These are phyloP conservation scores for Glaciozyma martinii DNA, from an alignment of 768 basidiomycete genomes.

Conservation along the genomic window DNA sequence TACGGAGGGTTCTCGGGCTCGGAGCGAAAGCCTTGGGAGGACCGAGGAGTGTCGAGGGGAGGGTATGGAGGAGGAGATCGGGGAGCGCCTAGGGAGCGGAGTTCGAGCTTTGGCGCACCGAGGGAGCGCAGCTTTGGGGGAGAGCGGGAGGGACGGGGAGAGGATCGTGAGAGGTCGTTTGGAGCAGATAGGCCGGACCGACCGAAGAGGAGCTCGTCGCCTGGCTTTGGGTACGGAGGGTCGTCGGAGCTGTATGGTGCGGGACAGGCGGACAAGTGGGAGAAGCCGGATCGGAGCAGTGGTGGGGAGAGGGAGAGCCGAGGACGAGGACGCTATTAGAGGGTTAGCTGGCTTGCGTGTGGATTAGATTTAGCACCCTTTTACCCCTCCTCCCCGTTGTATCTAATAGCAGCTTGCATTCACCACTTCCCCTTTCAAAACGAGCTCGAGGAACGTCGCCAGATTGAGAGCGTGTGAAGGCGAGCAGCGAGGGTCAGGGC, in stretches of 20 bases:
- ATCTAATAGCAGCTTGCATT: too few species aligned
- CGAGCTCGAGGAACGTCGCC: too few species aligned
- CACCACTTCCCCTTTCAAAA: too few species aligned
- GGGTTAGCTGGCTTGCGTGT: too few species aligned
- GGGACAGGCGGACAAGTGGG: neutral
- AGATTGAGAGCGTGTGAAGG: too few species aligned
- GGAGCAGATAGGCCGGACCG: neutral
- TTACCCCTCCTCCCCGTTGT: too few species aligned
- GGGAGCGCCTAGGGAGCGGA: neutral
- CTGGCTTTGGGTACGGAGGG: neutral
- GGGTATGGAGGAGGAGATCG: neutral
- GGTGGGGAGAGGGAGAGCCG: neutral
- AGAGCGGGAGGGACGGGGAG: neutral
- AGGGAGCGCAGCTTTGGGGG: neutral
- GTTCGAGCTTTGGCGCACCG: too few species aligned
- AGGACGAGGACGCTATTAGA: too few species aligned
- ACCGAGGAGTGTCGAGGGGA: constrained; percentile 3
- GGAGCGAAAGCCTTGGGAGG: constrained; percentile 4
- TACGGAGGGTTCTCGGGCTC: neutral
- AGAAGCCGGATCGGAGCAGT: neutral
- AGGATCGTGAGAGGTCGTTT: neutral
- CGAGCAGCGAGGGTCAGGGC: too few species aligned
- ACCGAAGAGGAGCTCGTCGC: neutral
- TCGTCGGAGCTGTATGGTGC: neutral
- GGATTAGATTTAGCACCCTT: too few species aligned